Evolutionary conservation across 2,329 filamentous ascomycete genomes (phyloP).

Genomic region (Fusarium mexicanum): DNA sequence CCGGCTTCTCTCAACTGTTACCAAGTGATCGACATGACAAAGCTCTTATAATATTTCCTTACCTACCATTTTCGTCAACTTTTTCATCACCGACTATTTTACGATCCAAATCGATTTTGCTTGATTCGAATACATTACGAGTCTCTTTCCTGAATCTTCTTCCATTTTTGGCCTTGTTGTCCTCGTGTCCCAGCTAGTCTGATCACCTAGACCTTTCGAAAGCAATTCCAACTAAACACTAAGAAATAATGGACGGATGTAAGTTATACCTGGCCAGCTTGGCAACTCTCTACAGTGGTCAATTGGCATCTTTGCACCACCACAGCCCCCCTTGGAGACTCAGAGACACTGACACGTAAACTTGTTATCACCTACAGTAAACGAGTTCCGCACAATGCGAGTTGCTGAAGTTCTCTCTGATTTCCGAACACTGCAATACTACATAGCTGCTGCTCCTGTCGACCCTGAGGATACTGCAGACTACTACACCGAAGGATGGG

Average conservation of each 20-base stretch:
- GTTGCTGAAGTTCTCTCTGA: slow-evolving; percentile 71
- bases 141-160: neutral
- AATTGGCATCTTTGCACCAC: slow-evolving; percentile 6
- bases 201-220: slow-evolving; percentile 5
- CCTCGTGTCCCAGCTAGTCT: neutral
- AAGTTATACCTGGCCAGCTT: slow-evolving; percentile 27
- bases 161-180: neutral
- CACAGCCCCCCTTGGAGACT: neutral
- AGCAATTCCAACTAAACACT: slow-evolving; percentile 4
- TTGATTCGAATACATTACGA: slow-evolving; percentile 12
- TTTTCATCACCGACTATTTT: slow-evolving; percentile 12
- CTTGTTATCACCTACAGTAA: slow-evolving; percentile 56
- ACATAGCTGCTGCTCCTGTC: slow-evolving; percentile 66
- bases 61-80: slow-evolving; percentile 9
- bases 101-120: neutral
- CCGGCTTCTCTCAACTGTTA: slow-evolving; percentile 41
- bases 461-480: slow-evolving; percentile 66
- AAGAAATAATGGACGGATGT: slow-evolving; percentile 42
- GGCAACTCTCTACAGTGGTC: slow-evolving; percentile 1
- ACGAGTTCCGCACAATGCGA: slow-evolving; percentile 66
- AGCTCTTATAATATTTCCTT: slow-evolving; percentile 31
- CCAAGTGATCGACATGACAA: slow-evolving; percentile 37
- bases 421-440: slow-evolving; percentile 70
- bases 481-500: slow-evolving; percentile 72
- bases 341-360: slow-evolving; percentile 33